Base-by-base conservation (phyloP, 192 early-diverging fungal species). In the Entomortierella parvispora region DNA sequence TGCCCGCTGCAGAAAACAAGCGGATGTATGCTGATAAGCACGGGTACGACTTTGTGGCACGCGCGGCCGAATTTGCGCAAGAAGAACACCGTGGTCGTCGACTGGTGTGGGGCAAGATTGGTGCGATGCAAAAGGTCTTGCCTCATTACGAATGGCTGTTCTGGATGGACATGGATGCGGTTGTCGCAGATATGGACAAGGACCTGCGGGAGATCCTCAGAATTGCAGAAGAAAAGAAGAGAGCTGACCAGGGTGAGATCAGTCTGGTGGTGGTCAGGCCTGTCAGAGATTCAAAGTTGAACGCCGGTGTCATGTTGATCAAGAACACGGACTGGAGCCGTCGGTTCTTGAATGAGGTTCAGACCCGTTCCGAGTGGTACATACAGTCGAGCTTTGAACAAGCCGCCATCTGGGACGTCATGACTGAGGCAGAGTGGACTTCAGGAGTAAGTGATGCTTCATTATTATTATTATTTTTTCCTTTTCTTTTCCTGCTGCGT, bases 151-250 rank as follows among this genome's bases (percentile, higher is more conserved):
- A 88, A 18, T 88, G 87, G 87, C 14, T 88, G 29, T 82, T 88
- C 51, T 88, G 87, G 87, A 68, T 88, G 69, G 87, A 88, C 58
- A 88, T 88, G 85, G 87, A 88, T 54, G 85, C 87, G 5, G 82
- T 88, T 0, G 58, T 88, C 20, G 80, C 82, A 50, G 80, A 88
- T 47, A 50, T 68, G 18, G 71, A 82, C 42, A 72, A 70, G 23
- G 65, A 74, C 5, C 22, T 88, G 0, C 81, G 83, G 29, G 60
- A 63, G 0, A 62, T 88, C 11, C 64, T 88, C 11, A 65, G 64
- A 1, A 18, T 74, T n/a, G 80, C 85, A 20, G 66, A 80, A 32
- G 45, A 78, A 17, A 33, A 33, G 0, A 82, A 69, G 18, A 40
- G 50, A n/a, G 66, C 64, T 8, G 20, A 59, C 2, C 57, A 53